Evolutionary conservation across 2,329 filamentous ascomycete genomes (phyloP), one percentile per base, ranked within the genome.

Genomic region (Paracoccidioides brasiliensis): DNA sequence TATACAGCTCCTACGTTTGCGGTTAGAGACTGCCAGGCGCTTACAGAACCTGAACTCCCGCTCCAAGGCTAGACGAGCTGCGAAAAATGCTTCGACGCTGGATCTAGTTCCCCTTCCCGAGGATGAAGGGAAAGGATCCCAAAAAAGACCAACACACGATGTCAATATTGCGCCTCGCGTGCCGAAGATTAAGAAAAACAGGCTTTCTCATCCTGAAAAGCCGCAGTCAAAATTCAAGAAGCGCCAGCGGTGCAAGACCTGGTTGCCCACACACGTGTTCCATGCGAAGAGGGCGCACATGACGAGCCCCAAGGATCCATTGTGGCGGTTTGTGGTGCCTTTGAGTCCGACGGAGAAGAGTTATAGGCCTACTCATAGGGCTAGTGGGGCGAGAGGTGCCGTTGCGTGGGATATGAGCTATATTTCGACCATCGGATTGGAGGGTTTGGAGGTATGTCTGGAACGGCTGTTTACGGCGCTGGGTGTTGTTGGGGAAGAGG

Each of bases 371-470:
- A 93, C 88, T 0, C 90, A 97, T 73, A 82, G 90, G 60, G 85
- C 88, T 28, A 81, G 83, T 53, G 83, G 83, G 33, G 78, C 84
- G 53, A 81, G 84, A 60, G 90, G 93, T 4, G 85, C 85, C 28
- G 76, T 97, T 45, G 84, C 84, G 0, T 97, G 91, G 90, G 93
- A 98, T 70, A 88, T 83, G 76, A 97, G 90, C 68, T 98, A 96
- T 67, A 86, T 93, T 75, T 87, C 88, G 62, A 95, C 89, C 1
- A 85, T 97, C 60, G 79, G 84, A 12, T 67, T 97, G 3, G 83
- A 85, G 61, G 93, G 90, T 0, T 72, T 76, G 12, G 74, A 80
- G 43, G 70, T 74, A 35, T 84, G 83, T 54, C 73, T 95, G 43
- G 75, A 83, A 55, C 78, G 80, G 41, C 75, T 91, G 8, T 68